Evolutionary conservation across 2,329 filamentous ascomycete genomes (phyloP).

Genomic region (Hymenotorrendiella dingleyae): DNA sequence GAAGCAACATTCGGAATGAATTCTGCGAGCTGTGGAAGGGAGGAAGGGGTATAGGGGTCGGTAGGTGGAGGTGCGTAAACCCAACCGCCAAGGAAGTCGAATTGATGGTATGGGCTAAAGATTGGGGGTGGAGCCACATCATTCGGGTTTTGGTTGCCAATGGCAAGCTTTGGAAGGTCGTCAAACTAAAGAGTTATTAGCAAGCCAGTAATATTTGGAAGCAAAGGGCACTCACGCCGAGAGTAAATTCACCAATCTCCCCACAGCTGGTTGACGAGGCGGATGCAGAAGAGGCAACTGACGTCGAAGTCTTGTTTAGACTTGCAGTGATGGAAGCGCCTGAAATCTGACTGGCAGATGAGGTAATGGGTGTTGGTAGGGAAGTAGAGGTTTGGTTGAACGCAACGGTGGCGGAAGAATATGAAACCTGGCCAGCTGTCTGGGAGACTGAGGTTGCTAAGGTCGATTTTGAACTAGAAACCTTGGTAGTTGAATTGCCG

Average conservation of each 20-base stretch:
- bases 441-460: no score
- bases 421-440: no score
- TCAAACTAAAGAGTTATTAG: slow-evolving; percentile 26
- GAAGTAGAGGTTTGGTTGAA: not conserved
- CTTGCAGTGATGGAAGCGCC: not conserved
- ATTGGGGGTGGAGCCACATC: slow-evolving; percentile 20
- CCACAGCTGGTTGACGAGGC: slow-evolving; percentile 20
- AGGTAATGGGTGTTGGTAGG: not conserved
- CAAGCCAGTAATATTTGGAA: not conserved
- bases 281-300: slow-evolving; percentile 9
- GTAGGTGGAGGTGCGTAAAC: slow-evolving; percentile 28
- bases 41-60: slow-evolving; percentile 28
- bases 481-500: not conserved
- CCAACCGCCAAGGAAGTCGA: slow-evolving; percentile 34
- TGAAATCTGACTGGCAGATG: not conserved
- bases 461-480: no score
- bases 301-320: slow-evolving; percentile 6
- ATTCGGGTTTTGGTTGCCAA: slow-evolving; percentile 15
- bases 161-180: slow-evolving; percentile 25
- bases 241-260: slow-evolving; percentile 23
- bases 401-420: not conserved
- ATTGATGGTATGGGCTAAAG: slow-evolving; percentile 31
- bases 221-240: slow-evolving; percentile 25
- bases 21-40: slow-evolving; percentile 27
- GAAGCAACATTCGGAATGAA: slow-evolving; percentile 28